A percentile compares a stretch with the other conserved stretches of the same genome.
phyloP scores from a whole-genome alignment of 768 basidiomycete genomes.

The Trametes coccinea region DNA sequence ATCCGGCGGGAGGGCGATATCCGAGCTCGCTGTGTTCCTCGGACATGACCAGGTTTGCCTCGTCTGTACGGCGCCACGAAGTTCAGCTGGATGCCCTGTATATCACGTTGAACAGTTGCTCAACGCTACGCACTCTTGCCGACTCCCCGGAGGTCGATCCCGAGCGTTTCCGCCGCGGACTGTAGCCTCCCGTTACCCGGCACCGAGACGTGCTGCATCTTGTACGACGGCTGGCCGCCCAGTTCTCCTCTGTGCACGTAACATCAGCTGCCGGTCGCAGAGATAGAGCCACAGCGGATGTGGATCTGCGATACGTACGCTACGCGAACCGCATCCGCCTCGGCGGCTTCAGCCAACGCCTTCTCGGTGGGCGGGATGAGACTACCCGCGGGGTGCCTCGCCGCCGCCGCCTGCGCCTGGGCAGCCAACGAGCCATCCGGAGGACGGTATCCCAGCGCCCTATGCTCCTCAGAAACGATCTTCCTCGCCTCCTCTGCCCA shows the following conservation, averaged over 20 bases:
- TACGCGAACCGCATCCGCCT: constrained; percentile 29
- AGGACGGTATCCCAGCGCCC: constrained; percentile 37
- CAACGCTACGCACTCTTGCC: constrained; percentile 14
- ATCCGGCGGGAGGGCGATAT: constrained; percentile 28
- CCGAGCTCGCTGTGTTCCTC: constrained; percentile 30
- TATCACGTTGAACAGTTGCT: neutral
- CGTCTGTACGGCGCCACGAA: constrained; percentile 3
- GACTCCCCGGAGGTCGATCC: constrained; percentile 27
- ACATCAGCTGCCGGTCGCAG: neutral
- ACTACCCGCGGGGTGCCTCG: constrained; percentile 32
- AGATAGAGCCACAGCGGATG: neutral
- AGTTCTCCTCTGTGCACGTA: neutral
- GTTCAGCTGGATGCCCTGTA: neutral
- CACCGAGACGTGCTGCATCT: constrained; percentile 6
- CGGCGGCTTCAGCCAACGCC: constrained; percentile 25
- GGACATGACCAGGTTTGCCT: constrained; percentile 22
- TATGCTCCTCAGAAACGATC: constrained; percentile 38
- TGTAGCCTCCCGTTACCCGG: constrained; percentile 5
- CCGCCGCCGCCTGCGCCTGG: constrained; percentile 36
- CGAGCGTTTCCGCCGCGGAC: constrained; percentile 23
- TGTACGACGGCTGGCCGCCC: constrained; percentile 13
- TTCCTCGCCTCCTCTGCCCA: constrained; percentile 33
- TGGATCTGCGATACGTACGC: neutral
- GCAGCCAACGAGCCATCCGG: constrained; percentile 38
- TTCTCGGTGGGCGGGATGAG: constrained; percentile 16